Conservation (phyloP, 2,329 filamentous ascomycete species). For the Esteya vermicola region DNA sequence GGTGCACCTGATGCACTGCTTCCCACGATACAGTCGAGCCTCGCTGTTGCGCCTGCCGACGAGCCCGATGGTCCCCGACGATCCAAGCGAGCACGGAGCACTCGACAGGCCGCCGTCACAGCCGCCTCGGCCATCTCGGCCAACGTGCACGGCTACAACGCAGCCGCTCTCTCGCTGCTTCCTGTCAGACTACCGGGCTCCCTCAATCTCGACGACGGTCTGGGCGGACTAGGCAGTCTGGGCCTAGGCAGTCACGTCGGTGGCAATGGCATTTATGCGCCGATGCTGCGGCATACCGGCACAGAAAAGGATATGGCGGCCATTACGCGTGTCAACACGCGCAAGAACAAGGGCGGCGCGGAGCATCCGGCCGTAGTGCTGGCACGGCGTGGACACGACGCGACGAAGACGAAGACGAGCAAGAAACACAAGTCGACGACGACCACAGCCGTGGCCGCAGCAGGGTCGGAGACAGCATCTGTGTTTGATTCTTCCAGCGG, state of each 20-base stretch:
- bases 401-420: not conserved
- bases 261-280: constrained; percentile 11
- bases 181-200: constrained; percentile 19
- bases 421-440: constrained; percentile 6
- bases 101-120: not conserved
- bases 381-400: constrained; percentile 13
- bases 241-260: too few species aligned
- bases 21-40: not conserved
- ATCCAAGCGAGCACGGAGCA: not conserved
- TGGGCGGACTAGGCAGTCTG: too few species aligned
- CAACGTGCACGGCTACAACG: not conserved
- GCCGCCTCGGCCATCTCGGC: not conserved
- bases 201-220: constrained; percentile 13
- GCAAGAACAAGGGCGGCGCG: constrained; percentile 27
- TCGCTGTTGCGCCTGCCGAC: not conserved
- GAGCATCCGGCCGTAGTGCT: constrained; percentile 18
- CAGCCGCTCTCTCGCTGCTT: constrained; percentile 13
- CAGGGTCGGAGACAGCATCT: too few species aligned
- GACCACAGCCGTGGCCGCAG: too few species aligned
- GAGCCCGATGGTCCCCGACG: not conserved
- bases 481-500: too few species aligned
- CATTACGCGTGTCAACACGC: constrained; percentile 27
- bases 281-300: constrained; percentile 16
- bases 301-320: constrained; percentile 28
- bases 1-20: too few species aligned